A percentile compares a stretch with the other conserved stretches of the same genome.
phyloP scores from a whole-genome alignment of 2,329 filamentous ascomycete genomes.

The Arachnomyces sp. region DNA sequence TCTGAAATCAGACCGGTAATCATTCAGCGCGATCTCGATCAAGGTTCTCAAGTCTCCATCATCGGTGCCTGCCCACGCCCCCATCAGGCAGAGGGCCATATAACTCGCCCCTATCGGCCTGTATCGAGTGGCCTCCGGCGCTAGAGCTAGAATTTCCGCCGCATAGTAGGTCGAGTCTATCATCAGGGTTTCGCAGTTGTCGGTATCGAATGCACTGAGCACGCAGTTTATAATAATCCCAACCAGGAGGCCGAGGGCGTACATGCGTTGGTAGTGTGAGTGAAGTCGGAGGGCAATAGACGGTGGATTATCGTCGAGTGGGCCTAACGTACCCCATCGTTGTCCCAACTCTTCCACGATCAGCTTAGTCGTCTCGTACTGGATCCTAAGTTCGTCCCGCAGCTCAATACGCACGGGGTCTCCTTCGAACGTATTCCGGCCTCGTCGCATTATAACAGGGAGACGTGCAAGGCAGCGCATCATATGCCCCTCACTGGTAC shows the following conservation, averaged over 20 bases:
- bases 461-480: conserved; percentile 23
- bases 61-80: conserved; percentile 18
- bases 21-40: conserved; percentile 14
- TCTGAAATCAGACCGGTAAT: conserved; percentile 22
- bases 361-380: conserved; percentile 18
- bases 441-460: conserved; percentile 23
- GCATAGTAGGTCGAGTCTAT: conserved; percentile 17
- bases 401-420: conserved; percentile 8
- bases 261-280: conserved; percentile 26
- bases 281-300: conserved; percentile 9
- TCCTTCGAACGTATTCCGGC: conserved; percentile 9
- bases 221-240: conserved; percentile 27
- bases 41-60: conserved; percentile 13
- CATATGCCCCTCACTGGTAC: conserved; percentile 22
- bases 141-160: conserved; percentile 21
- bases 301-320: conserved; percentile 1
- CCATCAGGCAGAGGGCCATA: conserved; percentile 20
- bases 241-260: conserved; percentile 24
- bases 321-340: conserved; percentile 10
- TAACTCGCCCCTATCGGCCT: conserved; percentile 27
- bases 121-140: conserved; percentile 18
- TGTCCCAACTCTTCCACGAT: conserved; percentile 12
- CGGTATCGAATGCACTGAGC: conserved; percentile 20
- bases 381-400: conserved; percentile 15
- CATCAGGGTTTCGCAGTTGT: conserved; percentile 11